Evolutionary conservation across 345 rosid species (phyloP).

Genomic region (Camelina laxa): DNA sequence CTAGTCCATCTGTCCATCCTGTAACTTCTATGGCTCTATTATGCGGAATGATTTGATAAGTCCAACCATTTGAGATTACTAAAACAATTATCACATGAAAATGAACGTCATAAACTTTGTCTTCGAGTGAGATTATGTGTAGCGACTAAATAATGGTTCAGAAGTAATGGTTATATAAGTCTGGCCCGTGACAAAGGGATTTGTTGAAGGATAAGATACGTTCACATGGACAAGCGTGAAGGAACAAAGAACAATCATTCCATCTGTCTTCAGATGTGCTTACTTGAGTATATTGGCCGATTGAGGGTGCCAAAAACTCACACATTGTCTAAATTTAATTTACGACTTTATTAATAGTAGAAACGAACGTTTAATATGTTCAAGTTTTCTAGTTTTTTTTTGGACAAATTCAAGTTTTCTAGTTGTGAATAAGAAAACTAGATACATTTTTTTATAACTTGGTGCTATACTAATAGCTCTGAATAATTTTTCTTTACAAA

Average conservation of each 20-base stretch:
- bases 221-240: slow-evolving; percentile 33
- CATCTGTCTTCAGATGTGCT: neutral
- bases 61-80: slow-evolving; percentile 3
- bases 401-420: no score
- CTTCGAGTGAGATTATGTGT: slow-evolving; percentile 14
- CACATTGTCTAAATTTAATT: neutral
- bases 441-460: no score
- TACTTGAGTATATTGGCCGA: neutral
- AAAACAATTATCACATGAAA: neutral
- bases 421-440: no score
- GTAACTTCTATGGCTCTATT: neutral
- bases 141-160: neutral
- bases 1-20: neutral
- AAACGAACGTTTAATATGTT: no score
- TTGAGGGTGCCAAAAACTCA: neutral
- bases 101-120: slow-evolving; percentile 5
- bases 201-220: neutral
- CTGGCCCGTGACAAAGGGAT: slow-evolving; percentile 19
- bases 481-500: no score
- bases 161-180: neutral
- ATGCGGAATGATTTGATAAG: slow-evolving; percentile 9
- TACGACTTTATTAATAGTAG: no score
- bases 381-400: no score
- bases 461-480: no score
- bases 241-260: slow-evolving; percentile 28